Base-by-base conservation (phyloP, 192 early-diverging fungal genomes). In the Backusella luteola region DNA sequence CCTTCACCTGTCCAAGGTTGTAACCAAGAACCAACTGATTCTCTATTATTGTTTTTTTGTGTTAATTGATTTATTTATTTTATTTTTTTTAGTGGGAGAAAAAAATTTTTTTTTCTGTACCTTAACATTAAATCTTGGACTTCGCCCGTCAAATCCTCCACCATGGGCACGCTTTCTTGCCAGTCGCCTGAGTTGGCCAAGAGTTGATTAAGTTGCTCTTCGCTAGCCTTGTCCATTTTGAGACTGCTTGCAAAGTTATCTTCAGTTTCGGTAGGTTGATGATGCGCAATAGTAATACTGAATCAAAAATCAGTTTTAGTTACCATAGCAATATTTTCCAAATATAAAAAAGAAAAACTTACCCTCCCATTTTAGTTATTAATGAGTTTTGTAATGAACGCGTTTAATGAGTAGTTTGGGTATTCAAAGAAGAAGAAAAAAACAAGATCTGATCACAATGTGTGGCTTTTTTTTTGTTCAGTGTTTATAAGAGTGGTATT, bases 131-230 rank as follows among this genome's bases (percentile, higher is more conserved):
- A 53, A 34, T 81, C 76, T 66, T 81, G 73, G 34, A 81, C 76
- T 77, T 81, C 80, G 35, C 66, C 76, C 15, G 80, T 81, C 66
- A 81, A 44, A 66, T 81, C 80, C 53, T 81, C 80, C 3, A 77
- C 73, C 19, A 56, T 56, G 12, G 77, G 77, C 12, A 67, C 68
- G 8, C 75, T 69, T 15, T 68, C 56, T 39, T 71, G 77, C 77
- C 77, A 79, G 19, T 36, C 42, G 9, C 36, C 34, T 14, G 53
- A 23, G 34, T 36, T 29, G 36, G 77, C 26, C 29, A 74, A 74
- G 38, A 74, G 32, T 38, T 76, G 36, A 36, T 52, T 69, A 11
- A 76, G 42, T 41, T 66, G 67, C 14, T 76, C 75, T 35, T 76
- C 41, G 19, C 34, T 68, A 14, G 34, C 34, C 38, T 67, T 53